Base-by-base conservation (phyloP, 176 grass and related monocot species). In the Avena atlantica region DNA sequence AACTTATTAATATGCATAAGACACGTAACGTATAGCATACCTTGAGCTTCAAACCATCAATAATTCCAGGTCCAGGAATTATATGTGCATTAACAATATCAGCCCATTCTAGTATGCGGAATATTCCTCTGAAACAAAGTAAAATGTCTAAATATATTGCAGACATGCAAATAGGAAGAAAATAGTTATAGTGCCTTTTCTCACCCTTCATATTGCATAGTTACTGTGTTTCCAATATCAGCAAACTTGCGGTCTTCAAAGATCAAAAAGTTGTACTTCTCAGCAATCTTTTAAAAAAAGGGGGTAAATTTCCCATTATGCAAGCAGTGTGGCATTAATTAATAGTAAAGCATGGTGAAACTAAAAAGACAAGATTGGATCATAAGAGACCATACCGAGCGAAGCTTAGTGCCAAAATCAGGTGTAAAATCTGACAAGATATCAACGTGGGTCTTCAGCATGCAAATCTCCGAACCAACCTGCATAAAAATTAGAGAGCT, bases 181-280 rank as follows among this genome's bases (percentile, higher is more conserved):
- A 3, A 55, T 34, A 27, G 3, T 75, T 66, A 16, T 5, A 47
- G 70, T 72, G 25, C 19, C 13, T 36, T 61, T 88, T 74, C 92
- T 94, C 83, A 94, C 97, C 94, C 97, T 89, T 99, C 97, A 78
- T 96, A 96, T 83, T 96, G 94, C 97, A 96, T 99, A 13, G 94
- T 96, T 47, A 99, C 94, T 52, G 97, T 96, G 79, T 99, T 99
- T 45, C 97, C 94, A 17, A 99, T 99, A 81, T 99, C 94, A 71
- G 97, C 97, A 78, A 99, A 96, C 85, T 96, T 99, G 24, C 90
- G 94, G 82, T 99, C 94, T 79, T 99, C 97, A 8, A 99, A 99
- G 51, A 99, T 99, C 82, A 96, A 86, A 70, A 99, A 99, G 82
- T 96, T 96, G 83, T 99, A 78, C 52, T 88, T 96, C 52, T 99